These are phyloP conservation scores for Cenococcum geophilum DNA, from an alignment of 495 filamentous ascomycete species.

Conservation along the genomic window DNA sequence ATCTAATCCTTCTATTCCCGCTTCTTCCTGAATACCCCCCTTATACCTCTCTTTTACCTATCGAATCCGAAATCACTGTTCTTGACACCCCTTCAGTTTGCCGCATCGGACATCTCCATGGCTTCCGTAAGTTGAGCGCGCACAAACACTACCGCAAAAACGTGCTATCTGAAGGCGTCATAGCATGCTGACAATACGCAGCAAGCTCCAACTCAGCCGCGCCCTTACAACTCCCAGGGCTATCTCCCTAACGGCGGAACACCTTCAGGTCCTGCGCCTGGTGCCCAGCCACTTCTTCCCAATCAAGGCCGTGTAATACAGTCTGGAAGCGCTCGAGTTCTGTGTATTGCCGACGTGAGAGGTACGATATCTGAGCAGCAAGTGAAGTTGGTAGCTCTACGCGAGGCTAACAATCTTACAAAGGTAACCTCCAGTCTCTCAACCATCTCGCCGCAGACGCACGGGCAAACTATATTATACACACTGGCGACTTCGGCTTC, in stretches of 20 bases:
- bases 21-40: no score
- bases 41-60: no score
- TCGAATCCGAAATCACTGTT: no score
- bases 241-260: constrained; percentile 40
- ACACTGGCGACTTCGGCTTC: constrained; percentile 98
- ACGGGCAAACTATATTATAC: constrained; percentile 90
- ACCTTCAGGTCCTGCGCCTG: constrained; percentile 40
- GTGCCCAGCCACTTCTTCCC: constrained; percentile 47
- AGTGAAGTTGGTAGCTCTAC: constrained; percentile 4
- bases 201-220: constrained; percentile 40
- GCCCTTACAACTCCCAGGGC: constrained; percentile 35
- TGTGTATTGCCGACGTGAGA: constrained; percentile 97
- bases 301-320: constrained; percentile 75
- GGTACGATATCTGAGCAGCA: constrained; percentile 50
- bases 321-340: constrained; percentile 72
- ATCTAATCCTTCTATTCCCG: no score
- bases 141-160: constrained; percentile 1
- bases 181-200: constrained; percentile 25
- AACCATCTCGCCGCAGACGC: constrained; percentile 94
- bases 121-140: constrained; percentile 48
- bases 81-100: not conserved
- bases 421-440: constrained; percentile 89
- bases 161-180: constrained; percentile 2
- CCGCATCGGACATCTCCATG: constrained; percentile 37
- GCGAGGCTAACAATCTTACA: constrained; percentile 26